Evolutionary conservation across 306 rosid genomes (phyloP).

Genomic region (Prunus kanzakura): DNA sequence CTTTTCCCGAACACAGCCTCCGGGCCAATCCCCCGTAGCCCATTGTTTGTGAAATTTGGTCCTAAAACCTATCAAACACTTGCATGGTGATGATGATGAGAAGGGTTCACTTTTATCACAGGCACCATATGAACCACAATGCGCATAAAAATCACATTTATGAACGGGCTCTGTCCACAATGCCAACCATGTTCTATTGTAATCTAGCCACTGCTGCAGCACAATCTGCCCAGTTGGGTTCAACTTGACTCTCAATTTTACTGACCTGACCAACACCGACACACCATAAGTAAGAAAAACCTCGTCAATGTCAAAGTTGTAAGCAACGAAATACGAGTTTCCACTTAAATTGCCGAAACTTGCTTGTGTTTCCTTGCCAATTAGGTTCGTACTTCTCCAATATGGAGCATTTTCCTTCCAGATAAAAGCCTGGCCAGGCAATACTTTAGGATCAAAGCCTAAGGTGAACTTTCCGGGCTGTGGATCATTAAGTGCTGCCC

Average conservation of each 20-base stretch:
- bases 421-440: background rate
- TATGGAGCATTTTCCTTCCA: background rate
- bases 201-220: too few species aligned
- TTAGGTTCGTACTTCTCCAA: background rate
- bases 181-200: too few species aligned
- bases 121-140: too few species aligned
- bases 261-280: too few species aligned
- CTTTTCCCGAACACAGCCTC: constrained; percentile 42
- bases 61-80: background rate
- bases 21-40: constrained; percentile 4
- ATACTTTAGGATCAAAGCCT: background rate
- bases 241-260: too few species aligned
- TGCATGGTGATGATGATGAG: background rate
- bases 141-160: too few species aligned
- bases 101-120: background rate
- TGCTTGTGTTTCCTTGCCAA: too few species aligned
- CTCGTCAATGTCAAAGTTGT: background rate
- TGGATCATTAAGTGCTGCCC: background rate
- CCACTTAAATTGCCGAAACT: too few species aligned
- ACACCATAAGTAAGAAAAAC: background rate
- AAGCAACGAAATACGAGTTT: background rate
- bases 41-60: background rate
- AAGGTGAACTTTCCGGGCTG: background rate
- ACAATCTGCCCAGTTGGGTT: too few species aligned
- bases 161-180: too few species aligned